Conservation (phyloP, 306 rosid genomes). For the Gynostemma pentaphyllum region DNA sequence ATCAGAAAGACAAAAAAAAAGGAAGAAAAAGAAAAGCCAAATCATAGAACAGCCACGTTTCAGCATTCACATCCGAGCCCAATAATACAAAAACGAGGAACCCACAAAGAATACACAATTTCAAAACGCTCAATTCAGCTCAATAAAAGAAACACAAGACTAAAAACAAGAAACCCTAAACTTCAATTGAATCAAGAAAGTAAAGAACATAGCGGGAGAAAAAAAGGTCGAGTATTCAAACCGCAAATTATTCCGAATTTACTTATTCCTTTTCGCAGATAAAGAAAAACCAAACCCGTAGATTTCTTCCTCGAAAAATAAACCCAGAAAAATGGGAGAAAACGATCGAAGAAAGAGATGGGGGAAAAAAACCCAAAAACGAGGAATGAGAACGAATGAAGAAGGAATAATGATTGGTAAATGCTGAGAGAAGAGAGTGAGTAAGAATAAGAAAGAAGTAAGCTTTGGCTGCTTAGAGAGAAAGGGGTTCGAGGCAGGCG, state of each 20-base stretch:
- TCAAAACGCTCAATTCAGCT: not conserved
- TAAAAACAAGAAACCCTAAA: constrained; percentile 8
- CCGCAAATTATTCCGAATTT: not conserved
- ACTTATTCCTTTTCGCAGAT: not conserved
- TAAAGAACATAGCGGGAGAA: not conserved
- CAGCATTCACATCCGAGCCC: not conserved
- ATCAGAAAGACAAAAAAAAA: not conserved
- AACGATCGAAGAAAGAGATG: not conserved
- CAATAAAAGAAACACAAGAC: not conserved
- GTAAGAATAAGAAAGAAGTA: not conserved
- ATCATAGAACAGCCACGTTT: not conserved
- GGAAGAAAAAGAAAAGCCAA: not conserved
- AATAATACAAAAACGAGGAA: not conserved
- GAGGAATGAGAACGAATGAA: constrained; percentile 1
- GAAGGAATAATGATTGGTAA: not conserved
- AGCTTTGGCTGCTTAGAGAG: not conserved
- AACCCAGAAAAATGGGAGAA: not conserved
- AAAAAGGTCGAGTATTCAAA: not conserved
- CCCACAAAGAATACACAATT: not conserved
- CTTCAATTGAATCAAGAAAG: not conserved
- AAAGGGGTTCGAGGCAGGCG: not conserved
- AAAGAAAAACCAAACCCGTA: not conserved
- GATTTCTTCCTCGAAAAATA: not conserved
- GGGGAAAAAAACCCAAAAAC: not conserved
- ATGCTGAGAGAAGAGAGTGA: not conserved